Evolutionary conservation across 352 stramenopile species (phyloP).

Genomic region (Phytopythium kandeliae): DNA sequence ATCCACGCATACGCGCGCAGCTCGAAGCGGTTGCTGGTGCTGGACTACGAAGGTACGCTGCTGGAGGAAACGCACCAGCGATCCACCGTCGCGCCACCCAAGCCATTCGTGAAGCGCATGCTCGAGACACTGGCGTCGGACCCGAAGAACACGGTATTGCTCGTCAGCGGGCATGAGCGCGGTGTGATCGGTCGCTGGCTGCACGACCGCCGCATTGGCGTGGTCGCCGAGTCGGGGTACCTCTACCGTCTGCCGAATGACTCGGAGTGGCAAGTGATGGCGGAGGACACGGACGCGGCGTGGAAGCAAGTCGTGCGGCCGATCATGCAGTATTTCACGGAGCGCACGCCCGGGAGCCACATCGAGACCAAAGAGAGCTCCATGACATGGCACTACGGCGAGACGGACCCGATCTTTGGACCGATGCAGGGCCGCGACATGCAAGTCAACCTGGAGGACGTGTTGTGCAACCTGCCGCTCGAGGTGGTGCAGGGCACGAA

Average conservation of each 20-base stretch:
- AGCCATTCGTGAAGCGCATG: slow-evolving; percentile 55
- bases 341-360: slow-evolving; percentile 60
- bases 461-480: slow-evolving; percentile 74
- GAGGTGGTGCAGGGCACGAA: slow-evolving; percentile 79
- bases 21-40: slow-evolving; percentile 57
- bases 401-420: slow-evolving; percentile 71
- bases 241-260: slow-evolving; percentile 48
- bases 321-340: slow-evolving; percentile 74
- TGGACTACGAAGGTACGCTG: slow-evolving; percentile 80
- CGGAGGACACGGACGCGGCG: slow-evolving; percentile 47
- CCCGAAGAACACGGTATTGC: slow-evolving; percentile 48
- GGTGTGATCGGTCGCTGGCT: slow-evolving; percentile 77
- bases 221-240: slow-evolving; percentile 59
- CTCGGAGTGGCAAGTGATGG: slow-evolving; percentile 53
- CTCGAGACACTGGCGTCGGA: slow-evolving; percentile 50
- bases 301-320: slow-evolving; percentile 70
- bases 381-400: slow-evolving; percentile 62
- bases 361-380: slow-evolving; percentile 65
- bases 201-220: slow-evolving; percentile 40
- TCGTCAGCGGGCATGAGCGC: slow-evolving; percentile 56
- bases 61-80: slow-evolving; percentile 64
- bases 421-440: slow-evolving; percentile 84
- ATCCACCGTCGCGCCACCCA: slow-evolving; percentile 43
- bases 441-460: slow-evolving; percentile 85
- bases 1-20: slow-evolving; percentile 57